Evolutionary conservation across 768 basidiomycete species (phyloP).

Genomic region (Botryobasidium botryosum): DNA sequence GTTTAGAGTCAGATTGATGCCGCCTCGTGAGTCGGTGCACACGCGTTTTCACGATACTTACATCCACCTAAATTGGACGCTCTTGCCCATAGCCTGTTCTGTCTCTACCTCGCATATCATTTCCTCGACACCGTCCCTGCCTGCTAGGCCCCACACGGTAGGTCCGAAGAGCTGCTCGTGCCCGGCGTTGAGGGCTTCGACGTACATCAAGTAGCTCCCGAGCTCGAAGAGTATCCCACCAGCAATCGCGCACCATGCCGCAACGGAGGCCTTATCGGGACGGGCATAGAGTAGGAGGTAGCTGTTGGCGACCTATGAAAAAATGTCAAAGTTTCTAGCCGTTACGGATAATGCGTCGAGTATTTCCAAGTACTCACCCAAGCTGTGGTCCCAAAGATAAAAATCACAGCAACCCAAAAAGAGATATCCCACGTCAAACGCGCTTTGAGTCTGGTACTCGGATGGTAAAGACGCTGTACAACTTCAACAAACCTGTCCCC

Average conservation of each 20-base stretch:
- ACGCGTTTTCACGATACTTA: no score
- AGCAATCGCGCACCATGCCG: constrained; percentile 33
- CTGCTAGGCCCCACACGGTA: no score
- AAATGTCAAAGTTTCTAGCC: not conserved
- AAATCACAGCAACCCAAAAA: constrained; percentile 20
- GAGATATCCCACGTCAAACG: constrained; percentile 16
- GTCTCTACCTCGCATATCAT: no score
- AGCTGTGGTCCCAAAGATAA: constrained; percentile 28
- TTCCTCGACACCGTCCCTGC: no score
- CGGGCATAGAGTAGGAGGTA: constrained; percentile 31
- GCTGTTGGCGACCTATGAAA: constrained; percentile 27
- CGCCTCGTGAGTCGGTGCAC: no score
- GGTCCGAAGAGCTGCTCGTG: constrained; percentile 13
- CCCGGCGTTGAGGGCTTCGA: constrained; percentile 37
- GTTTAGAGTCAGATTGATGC: no score
- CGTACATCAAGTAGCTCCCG: constrained; percentile 34
- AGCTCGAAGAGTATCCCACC: constrained; percentile 44
- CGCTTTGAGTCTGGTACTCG: no score
- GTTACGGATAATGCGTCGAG: no score
- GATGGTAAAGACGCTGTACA: no score
- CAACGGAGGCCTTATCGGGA: constrained; percentile 18
- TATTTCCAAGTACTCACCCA: constrained; percentile 26
- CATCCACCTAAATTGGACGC: no score
- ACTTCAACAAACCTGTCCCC: no score
- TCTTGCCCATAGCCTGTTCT: no score